A percentile compares a stretch with the other conserved stretches of the same genome.
Conservation (phyloP, 1,284 basidiomycete species). For the Ustilago esculenta region DNA sequence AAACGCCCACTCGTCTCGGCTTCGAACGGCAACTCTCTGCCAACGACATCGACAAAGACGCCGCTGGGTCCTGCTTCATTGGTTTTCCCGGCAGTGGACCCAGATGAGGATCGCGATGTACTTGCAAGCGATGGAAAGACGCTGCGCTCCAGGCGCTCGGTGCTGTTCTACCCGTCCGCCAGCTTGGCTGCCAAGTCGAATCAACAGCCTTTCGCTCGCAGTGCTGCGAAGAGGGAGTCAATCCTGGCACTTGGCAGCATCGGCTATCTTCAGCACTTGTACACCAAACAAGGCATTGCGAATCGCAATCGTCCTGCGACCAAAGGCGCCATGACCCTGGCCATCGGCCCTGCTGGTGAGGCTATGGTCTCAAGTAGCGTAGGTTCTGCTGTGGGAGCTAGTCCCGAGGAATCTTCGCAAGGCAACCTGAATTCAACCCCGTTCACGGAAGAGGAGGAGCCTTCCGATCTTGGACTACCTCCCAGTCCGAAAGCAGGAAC, state of each 20-base stretch:
- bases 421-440: constrained; percentile 2
- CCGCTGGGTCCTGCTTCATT: background rate
- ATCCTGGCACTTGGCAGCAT: constrained; percentile 56
- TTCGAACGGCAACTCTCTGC: background rate
- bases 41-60: background rate
- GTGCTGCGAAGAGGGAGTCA: constrained; percentile 54
- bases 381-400: background rate
- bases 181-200: constrained; percentile 44
- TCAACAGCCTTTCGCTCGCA: constrained; percentile 52
- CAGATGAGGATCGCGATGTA: constrained; percentile 29
- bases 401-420: background rate
- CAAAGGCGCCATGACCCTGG: constrained; percentile 38
- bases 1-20: background rate
- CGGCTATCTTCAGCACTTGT: constrained; percentile 56
- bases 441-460: constrained; percentile 10
- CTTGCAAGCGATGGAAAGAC: constrained; percentile 35
- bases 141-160: constrained; percentile 22
- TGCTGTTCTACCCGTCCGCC: constrained; percentile 47
- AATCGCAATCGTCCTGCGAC: constrained; percentile 36
- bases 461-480: constrained; percentile 17
- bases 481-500: constrained; percentile 38
- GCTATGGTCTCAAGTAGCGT: constrained; percentile 16
- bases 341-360: constrained; percentile 53
- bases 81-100: constrained; percentile 30
- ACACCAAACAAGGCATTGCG: constrained; percentile 56